Conservation (phyloP, 352 stramenopile genomes). For the Pythium scleroteichum region DNA sequence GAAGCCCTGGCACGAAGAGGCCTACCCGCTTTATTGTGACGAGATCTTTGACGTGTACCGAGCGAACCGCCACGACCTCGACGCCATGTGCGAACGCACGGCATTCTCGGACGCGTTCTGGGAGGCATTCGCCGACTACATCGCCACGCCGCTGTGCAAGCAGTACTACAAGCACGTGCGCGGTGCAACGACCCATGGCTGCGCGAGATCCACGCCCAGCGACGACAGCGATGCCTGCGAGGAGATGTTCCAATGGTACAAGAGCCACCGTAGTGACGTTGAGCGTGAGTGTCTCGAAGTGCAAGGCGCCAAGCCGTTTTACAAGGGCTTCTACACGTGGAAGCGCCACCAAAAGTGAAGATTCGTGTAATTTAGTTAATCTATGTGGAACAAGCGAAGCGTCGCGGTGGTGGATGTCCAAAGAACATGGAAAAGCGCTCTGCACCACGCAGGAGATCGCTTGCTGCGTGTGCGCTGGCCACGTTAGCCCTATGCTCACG, state of each 20-base stretch:
- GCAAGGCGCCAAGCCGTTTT: conserved; percentile 25
- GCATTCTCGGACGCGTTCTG: conserved; percentile 52
- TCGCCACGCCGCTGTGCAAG: conserved; percentile 52
- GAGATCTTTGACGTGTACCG: conserved; percentile 60
- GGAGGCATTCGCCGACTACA: conserved; percentile 60
- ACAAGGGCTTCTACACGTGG: conserved; percentile 32
- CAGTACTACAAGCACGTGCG: conserved; percentile 59
- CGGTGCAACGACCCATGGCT: conserved; percentile 30
- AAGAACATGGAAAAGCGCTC: too few species aligned
- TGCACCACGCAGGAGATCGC: too few species aligned
- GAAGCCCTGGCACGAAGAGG: conserved; percentile 45
- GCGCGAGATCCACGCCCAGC: conserved; percentile 5
- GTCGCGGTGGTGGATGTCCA: too few species aligned
- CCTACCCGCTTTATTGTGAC: conserved; percentile 59
- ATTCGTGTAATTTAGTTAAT: conserved; percentile 13
- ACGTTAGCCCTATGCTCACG: neutral
- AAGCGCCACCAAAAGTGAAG: conserved; percentile 10
- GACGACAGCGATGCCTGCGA: conserved; percentile 24
- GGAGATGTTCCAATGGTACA: conserved; percentile 62
- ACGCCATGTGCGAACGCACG: conserved; percentile 46
- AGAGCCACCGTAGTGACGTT: conserved; percentile 34
- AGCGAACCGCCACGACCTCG: conserved; percentile 40
- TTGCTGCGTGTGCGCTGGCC: too few species aligned
- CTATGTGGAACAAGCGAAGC: neutral
- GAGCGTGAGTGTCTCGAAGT: conserved; percentile 58